Conservation (phyloP, 768 basidiomycete species). For the Pleurotus sapidus region DNA sequence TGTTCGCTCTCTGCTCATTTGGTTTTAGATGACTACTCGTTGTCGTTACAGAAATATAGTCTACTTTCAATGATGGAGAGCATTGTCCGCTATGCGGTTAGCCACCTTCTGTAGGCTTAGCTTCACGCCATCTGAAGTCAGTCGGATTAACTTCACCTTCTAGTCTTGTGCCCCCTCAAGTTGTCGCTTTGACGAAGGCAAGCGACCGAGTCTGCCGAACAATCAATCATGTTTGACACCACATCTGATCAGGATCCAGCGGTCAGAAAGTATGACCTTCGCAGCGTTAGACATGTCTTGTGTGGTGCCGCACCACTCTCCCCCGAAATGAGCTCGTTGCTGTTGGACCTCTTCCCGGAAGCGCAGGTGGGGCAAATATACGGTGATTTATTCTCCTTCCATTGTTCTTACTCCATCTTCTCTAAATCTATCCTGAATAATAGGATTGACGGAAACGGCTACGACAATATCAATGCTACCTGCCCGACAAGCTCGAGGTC, state of each 20-base stretch:
- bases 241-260: slow-evolving; percentile 35
- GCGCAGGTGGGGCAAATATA: slow-evolving; percentile 60
- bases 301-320: slow-evolving; percentile 61
- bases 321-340: slow-evolving; percentile 42
- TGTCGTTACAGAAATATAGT: slow-evolving; percentile 41
- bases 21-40: slow-evolving; percentile 48
- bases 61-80: slow-evolving; percentile 42
- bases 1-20: not conserved
- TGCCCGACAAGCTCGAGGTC: slow-evolving; percentile 34
- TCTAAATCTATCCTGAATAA: not conserved
- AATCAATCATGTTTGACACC: slow-evolving; percentile 23
- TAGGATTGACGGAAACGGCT: slow-evolving; percentile 33
- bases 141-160: slow-evolving; percentile 16
- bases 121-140: slow-evolving; percentile 19
- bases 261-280: slow-evolving; percentile 39
- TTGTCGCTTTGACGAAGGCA: slow-evolving; percentile 50
- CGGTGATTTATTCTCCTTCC: slow-evolving; percentile 31
- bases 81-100: slow-evolving; percentile 41
- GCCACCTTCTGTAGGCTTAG: slow-evolving; percentile 41
- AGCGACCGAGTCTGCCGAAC: slow-evolving; percentile 34
- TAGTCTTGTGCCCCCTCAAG: slow-evolving; percentile 48
- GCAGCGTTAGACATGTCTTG: slow-evolving; percentile 35
- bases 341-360: slow-evolving; percentile 43
- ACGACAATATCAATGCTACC: slow-evolving; percentile 47
- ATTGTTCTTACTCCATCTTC: not conserved